Percentiles rank a stretch among this genome's conserved stretches.
These are phyloP conservation scores for Marvania coccoides DNA, from an alignment of 139 green algal species.

Conservation along the genomic window DNA sequence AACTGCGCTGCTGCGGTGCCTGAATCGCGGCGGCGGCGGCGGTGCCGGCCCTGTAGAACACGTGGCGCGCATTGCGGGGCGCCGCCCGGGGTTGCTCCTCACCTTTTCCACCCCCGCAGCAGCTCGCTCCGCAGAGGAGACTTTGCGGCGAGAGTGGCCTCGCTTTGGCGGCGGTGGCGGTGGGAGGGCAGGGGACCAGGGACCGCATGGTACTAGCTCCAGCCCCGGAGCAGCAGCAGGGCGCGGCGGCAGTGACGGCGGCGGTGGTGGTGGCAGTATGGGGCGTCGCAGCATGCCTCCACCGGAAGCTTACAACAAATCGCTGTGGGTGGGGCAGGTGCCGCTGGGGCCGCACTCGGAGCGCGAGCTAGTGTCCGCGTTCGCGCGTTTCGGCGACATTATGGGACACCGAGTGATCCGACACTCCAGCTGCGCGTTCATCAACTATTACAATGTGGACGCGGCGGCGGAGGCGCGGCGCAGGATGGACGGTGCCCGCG, in stretches of 20 bases:
- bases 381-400: constrained; percentile 7
- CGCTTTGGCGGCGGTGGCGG: no score
- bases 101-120: constrained; percentile 2
- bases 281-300: neutral
- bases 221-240: neutral
- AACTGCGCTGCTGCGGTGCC: constrained; percentile 12
- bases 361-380: constrained; percentile 23
- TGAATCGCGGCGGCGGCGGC: neutral
- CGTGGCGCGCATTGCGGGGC: constrained; percentile 1
- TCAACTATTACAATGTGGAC: constrained; percentile 23
- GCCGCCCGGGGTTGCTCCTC: constrained; percentile 23
- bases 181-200: no score
- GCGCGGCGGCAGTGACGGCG: neutral
- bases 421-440: constrained; percentile 32
- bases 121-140: neutral
- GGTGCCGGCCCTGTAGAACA: neutral
- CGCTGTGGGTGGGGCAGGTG: constrained; percentile 45
- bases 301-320: constrained; percentile 8
- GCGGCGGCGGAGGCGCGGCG: constrained; percentile 3
- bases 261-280: neutral
- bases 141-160: no score
- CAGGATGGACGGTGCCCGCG: constrained; percentile 8
- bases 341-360: neutral
- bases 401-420: constrained; percentile 27
- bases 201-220: no score